phyloP scores from a whole-genome alignment of 768 basidiomycete species.

The Rhodotorula taiwanensis region DNA sequence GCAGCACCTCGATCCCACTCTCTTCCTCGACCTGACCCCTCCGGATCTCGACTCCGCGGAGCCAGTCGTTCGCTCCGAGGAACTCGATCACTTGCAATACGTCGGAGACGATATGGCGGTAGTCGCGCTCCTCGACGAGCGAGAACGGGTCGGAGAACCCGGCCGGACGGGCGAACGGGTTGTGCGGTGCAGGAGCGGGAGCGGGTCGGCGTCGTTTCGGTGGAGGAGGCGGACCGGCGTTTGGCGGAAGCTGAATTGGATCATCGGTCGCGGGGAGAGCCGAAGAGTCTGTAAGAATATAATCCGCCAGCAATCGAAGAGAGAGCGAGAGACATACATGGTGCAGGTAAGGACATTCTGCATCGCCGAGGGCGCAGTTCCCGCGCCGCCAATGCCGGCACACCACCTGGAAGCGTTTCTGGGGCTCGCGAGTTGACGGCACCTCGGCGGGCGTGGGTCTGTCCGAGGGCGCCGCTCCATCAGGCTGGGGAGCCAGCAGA shows the following conservation, averaged over 20 bases:
- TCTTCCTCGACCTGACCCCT: conserved; percentile 32
- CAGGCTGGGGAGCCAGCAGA: too few relatives aligned
- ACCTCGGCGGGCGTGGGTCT: too few relatives aligned
- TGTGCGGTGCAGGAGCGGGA: conserved; percentile 18
- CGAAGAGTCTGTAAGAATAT: too few relatives aligned
- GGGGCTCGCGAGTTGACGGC: too few relatives aligned
- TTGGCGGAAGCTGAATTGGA: conserved; percentile 23
- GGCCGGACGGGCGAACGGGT: conserved; percentile 32
- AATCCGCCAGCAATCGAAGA: not conserved
- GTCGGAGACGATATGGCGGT: conserved; percentile 22
- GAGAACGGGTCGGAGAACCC: conserved; percentile 23
- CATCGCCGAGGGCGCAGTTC: conserved; percentile 21
- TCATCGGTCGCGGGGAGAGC: too few relatives aligned
- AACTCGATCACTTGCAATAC: conserved; percentile 33
- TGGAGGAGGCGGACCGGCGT: conserved; percentile 5
- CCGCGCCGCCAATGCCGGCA: conserved; percentile 30
- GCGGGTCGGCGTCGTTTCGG: conserved; percentile 28
- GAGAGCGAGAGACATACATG: conserved; percentile 13
- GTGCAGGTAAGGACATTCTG: conserved; percentile 28
- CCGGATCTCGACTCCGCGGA: conserved; percentile 28
- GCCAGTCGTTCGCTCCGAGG: conserved; percentile 27
- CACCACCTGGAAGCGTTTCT: conserved; percentile 25
- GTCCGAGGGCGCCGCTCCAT: too few relatives aligned
- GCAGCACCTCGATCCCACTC: conserved; percentile 33
- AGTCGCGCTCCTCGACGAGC: conserved; percentile 29